Base-by-base conservation (phyloP, 2,329 filamentous ascomycete genomes). In the Lizonia empirigonia region DNA sequence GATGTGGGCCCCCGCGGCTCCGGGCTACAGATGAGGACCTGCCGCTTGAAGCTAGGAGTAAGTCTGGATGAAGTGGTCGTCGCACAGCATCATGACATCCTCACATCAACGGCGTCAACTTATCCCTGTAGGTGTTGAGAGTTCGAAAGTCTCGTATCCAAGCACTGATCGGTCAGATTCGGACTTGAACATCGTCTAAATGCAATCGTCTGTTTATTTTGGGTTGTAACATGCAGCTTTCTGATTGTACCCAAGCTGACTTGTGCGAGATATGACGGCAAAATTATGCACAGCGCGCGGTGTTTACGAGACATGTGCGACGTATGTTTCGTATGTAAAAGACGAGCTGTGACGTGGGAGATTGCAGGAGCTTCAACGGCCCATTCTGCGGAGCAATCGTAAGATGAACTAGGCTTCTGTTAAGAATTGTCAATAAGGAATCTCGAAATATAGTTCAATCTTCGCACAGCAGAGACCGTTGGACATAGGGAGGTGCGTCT, bases 191-290 rank as follows among this genome's bases (percentile, higher is more conserved):
- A 6, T 34, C 32, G 16, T 34, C 18, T 5, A 27, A 12, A 4
- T 26, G 27, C 12, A n/a, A 18, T 33, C 15, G 18, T 30, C 18
- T 20, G 30, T 10, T 33, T 16, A 12, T 32, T 24, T 5, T 18
- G 22, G 30, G 9, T 41, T 5, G 30, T 30, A 16, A 27, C 23
- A 50, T 44, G 46, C 20, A 44, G 19, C 30, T 33, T 32, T 13
- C 18, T 16, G 20, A 36, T 37, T 22, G 35, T 32, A 40, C 41
- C 29, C 23, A 29, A 20, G 35, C 22, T 37, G 32, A 52, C 32
- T 24, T 38, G 38, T 52, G 42, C 49, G 13, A 41, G 32, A 36
- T 42, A 46, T 46, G 27, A 38, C 9, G 23, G 24, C 24, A 9
- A 39, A n/a, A 27, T 15, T 24, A 41, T 46, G 48, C 41, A 36